Evolutionary conservation across 805 yeast species (phyloP).

Genomic region (Kazachstania viticola): DNA sequence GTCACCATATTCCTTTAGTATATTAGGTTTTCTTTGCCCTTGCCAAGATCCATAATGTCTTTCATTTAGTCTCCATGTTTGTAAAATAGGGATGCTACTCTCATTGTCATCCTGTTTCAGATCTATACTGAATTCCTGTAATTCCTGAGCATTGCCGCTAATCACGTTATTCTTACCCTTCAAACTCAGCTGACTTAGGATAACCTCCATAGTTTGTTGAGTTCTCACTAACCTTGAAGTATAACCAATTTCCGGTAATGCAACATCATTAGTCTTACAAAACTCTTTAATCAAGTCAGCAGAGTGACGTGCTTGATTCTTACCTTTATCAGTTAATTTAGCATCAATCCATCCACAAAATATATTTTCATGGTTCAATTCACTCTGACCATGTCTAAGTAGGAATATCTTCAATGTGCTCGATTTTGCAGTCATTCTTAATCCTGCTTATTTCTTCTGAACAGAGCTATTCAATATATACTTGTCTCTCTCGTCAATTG

Average conservation of each 20-base stretch:
- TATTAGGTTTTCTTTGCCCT: conserved; percentile 61
- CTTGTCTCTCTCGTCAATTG: too few species aligned
- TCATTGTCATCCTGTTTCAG: conserved; percentile 7
- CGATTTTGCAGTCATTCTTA: conserved; percentile 2
- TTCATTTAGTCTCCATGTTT: conserved; percentile 74
- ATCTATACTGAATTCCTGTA: conserved; percentile 2
- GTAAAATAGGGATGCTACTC: conserved; percentile 37
- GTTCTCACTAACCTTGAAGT: conserved; percentile 69
- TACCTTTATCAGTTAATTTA: conserved; percentile 53
- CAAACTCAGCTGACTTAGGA: conserved; percentile 37
- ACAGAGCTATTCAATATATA: too few species aligned
- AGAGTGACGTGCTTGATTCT: conserved; percentile 53
- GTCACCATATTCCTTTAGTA: conserved; percentile 54
- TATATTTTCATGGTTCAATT: conserved; percentile 61
- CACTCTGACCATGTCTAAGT: conserved; percentile 76
- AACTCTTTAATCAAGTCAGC: conserved; percentile 44
- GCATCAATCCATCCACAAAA: conserved; percentile 87
- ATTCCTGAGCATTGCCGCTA: conserved; percentile 10
- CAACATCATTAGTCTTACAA: conserved; percentile 13
- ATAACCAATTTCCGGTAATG: conserved; percentile 46
- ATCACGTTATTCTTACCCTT: conserved; percentile 14
- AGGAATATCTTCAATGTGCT: conserved; percentile 26
- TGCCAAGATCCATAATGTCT: conserved; percentile 78
- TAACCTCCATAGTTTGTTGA: conserved; percentile 59
- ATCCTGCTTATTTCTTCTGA: too few species aligned